Conservation (phyloP, 441 rosid species). For the Eruca vesicaria region DNA sequence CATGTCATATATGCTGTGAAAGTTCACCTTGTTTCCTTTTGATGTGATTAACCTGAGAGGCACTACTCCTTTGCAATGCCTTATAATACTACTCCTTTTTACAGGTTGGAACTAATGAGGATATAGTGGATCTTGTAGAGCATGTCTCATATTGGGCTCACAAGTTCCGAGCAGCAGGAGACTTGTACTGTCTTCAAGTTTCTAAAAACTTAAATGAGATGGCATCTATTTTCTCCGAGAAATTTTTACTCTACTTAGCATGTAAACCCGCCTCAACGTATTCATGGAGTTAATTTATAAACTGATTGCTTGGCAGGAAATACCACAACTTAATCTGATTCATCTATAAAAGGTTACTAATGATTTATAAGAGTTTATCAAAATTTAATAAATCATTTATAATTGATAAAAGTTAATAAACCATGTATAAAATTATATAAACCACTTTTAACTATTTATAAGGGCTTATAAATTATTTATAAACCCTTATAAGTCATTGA, state of each 20-base stretch:
- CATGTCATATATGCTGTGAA: conserved; percentile 1
- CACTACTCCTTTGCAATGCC: conserved; percentile 1
- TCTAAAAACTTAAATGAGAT: conserved; percentile 52
- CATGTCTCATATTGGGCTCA: conserved; percentile 69
- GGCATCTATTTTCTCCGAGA: conserved; percentile 51
- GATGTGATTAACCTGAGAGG: conserved; percentile 4
- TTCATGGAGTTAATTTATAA: conserved; percentile 27
- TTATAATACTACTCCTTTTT: background rate
- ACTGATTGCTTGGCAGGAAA: conserved; percentile 53
- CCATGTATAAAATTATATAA: too few relatives aligned
- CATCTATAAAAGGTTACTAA: too few relatives aligned
- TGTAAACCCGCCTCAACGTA: conserved; percentile 17
- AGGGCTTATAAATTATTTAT: too few relatives aligned
- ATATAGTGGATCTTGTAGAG: conserved; percentile 52
- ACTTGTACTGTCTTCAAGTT: conserved; percentile 44
- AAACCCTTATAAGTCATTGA: too few relatives aligned
- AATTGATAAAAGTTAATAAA: too few relatives aligned
- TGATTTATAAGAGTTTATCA: too few relatives aligned
- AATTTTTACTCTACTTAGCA: conserved; percentile 38
- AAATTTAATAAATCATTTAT: too few relatives aligned
- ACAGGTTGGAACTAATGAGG: conserved; percentile 53
- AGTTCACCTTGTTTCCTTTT: background rate
- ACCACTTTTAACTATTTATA: too few relatives aligned
- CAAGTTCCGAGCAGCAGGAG: conserved; percentile 43
- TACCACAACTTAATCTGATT: conserved; percentile 51